A percentile compares a stretch with the other conserved stretches of the same genome.
Conservation (phyloP, 2,329 filamentous ascomycete species). For the Grosmannia huntii region DNA sequence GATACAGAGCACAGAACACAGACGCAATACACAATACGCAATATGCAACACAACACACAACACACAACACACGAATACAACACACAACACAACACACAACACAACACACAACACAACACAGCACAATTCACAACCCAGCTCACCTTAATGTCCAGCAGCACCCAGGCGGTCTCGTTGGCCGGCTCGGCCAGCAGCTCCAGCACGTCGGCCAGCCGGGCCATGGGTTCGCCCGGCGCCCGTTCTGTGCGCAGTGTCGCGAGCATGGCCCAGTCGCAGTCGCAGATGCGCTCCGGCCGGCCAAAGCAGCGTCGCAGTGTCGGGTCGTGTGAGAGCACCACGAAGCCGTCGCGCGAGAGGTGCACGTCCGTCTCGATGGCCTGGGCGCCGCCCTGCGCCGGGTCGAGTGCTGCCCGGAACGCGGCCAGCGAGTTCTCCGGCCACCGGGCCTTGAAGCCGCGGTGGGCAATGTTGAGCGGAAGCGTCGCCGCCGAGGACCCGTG, state of each 20-base stretch:
- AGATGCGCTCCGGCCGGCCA: slow-evolving; percentile 57
- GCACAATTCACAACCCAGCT: slow-evolving; percentile 3
- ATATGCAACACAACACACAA: no score
- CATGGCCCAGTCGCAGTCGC: slow-evolving; percentile 65
- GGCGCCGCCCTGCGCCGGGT: slow-evolving; percentile 20
- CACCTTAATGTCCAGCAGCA: slow-evolving; percentile 82
- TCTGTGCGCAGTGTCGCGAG: slow-evolving; percentile 56
- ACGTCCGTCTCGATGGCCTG: slow-evolving; percentile 83
- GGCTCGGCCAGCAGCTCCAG: slow-evolving; percentile 57
- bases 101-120: background rate
- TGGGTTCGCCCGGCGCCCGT: slow-evolving; percentile 45
- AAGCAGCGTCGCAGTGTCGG: slow-evolving; percentile 68
- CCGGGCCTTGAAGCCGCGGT: slow-evolving; percentile 64
- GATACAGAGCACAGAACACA: no score
- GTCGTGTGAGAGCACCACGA: slow-evolving; percentile 82
- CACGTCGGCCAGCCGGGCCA: slow-evolving; percentile 65
- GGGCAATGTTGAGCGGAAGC: slow-evolving; percentile 58
- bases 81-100: no score
- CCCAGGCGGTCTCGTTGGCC: slow-evolving; percentile 57
- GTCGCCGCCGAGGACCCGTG: background rate
- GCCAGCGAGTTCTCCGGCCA: slow-evolving; percentile 79
- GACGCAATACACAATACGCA: no score
- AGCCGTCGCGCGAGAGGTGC: slow-evolving; percentile 67
- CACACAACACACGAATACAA: no score
- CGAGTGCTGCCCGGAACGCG: slow-evolving; percentile 23